These are phyloP conservation scores for Xylaria nigripes DNA, from an alignment of 495 filamentous ascomycete species.

Conservation along the genomic window DNA sequence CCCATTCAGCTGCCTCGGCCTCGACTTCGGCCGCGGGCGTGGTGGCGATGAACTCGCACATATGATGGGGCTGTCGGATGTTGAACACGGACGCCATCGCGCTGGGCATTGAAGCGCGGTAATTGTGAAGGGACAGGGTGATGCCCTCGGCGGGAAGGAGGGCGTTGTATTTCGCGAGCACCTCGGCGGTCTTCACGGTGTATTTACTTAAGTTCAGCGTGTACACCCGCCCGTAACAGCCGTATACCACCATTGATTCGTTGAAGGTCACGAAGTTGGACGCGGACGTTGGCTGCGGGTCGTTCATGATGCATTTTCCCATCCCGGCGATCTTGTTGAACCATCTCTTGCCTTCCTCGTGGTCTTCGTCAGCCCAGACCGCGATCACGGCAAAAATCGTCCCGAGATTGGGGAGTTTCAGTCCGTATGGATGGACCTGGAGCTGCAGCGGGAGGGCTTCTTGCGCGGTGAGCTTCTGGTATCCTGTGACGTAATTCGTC, in stretches of 20 bases:
- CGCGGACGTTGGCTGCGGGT: constrained; percentile 1
- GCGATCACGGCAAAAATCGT: background rate
- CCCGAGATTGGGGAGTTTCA: background rate
- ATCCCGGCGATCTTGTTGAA: constrained; percentile 1
- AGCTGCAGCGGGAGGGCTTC: background rate
- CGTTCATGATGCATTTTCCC: constrained; percentile 1
- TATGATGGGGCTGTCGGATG: background rate
- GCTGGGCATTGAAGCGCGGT: background rate
- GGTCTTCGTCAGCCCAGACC: background rate
- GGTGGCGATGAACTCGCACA: constrained; percentile 1
- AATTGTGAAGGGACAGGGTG: background rate
- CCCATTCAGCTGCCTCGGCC: background rate
- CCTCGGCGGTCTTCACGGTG: background rate
- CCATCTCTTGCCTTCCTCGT: constrained; percentile 7
- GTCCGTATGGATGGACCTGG: background rate
- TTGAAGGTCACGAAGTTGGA: background rate
- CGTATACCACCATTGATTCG: background rate
- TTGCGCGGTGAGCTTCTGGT: background rate
- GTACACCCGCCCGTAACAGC: background rate
- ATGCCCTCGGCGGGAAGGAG: background rate
- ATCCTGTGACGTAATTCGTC: background rate
- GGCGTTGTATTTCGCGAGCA: background rate
- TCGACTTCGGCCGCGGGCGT: background rate
- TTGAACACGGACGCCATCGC: background rate
- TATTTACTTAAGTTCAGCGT: background rate